Evolutionary conservation across 495 filamentous ascomycete species (phyloP).

Genomic region (Hyaloscypha hepaticicola): DNA sequence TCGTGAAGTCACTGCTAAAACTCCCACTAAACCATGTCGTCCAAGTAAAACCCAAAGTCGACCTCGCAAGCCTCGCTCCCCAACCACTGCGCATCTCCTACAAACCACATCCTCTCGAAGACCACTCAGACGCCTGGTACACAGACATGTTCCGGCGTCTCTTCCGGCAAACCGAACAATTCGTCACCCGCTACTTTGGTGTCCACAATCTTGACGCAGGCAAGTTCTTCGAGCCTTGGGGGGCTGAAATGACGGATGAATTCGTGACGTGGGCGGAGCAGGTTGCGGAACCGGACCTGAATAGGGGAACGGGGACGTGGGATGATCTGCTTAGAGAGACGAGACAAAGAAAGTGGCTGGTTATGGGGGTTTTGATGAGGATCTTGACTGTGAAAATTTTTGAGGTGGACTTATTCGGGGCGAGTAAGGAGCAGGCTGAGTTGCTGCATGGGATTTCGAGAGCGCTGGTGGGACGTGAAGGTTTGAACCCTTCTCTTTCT

Average conservation of each 20-base stretch:
- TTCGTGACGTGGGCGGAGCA: conserved; percentile 23
- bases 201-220: conserved; percentile 21
- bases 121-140: conserved; percentile 23
- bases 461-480: conserved; percentile 38
- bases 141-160: conserved; percentile 14
- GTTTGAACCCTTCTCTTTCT: conserved; percentile 31
- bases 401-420: conserved; percentile 46
- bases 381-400: conserved; percentile 45
- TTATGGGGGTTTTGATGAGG: conserved; percentile 42
- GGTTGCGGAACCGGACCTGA: conserved; percentile 24
- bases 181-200: conserved; percentile 13
- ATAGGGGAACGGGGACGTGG: conserved; percentile 37
- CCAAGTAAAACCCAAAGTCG: conserved; percentile 4
- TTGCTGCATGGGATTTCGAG: conserved; percentile 40
- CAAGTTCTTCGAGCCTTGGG: conserved; percentile 23
- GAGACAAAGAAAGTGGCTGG: conserved; percentile 39
- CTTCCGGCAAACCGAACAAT: conserved; percentile 6
- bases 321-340: conserved; percentile 37
- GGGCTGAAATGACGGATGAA: conserved; percentile 12
- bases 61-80: conserved; percentile 13
- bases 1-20: neutral
- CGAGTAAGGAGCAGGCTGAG: conserved; percentile 24
- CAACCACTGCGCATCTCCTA: conserved; percentile 23
- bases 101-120: conserved; percentile 11
- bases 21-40: conserved; percentile 1